A percentile compares a stretch with the other conserved stretches of the same genome.
phyloP scores from a whole-genome alignment of 352 stramenopile genomes.

The Phytopythium oedochilum region DNA sequence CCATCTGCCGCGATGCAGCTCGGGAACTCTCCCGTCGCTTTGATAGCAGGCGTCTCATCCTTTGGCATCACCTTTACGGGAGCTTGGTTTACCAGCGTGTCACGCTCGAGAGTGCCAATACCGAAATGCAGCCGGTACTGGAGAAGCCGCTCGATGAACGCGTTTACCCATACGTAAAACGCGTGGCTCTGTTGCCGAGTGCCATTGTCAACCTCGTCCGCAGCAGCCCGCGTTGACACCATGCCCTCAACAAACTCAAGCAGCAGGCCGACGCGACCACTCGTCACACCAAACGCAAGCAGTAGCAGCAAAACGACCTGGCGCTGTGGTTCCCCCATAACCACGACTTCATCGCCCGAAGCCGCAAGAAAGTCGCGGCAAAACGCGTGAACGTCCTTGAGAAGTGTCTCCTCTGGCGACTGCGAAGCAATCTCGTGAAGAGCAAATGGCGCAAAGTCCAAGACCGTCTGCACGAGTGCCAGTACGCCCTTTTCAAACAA shows the following conservation, averaged over 20 bases:
- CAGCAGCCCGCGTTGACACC: not conserved
- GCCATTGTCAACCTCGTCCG: slow-evolving; percentile 2
- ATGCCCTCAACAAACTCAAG: slow-evolving; percentile 46
- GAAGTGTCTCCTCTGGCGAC: slow-evolving; percentile 27
- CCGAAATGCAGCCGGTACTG: slow-evolving; percentile 49
- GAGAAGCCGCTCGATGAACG: slow-evolving; percentile 40
- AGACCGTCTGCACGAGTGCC: slow-evolving; percentile 42
- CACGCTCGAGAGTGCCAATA: slow-evolving; percentile 43
- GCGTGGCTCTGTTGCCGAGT: not conserved
- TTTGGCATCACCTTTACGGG: slow-evolving; percentile 36
- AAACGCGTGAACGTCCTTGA: slow-evolving; percentile 49
- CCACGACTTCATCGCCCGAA: not conserved
- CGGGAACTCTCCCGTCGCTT: slow-evolving; percentile 9
- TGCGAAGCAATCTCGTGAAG: slow-evolving; percentile 19
- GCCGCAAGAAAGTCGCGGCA: slow-evolving; percentile 27
- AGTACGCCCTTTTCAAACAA: slow-evolving; percentile 53
- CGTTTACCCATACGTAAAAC: slow-evolving; percentile 33
- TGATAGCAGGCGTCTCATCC: slow-evolving; percentile 1
- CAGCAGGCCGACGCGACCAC: slow-evolving; percentile 38
- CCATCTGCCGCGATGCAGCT: slow-evolving; percentile 46
- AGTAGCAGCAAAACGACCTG: slow-evolving; percentile 40
- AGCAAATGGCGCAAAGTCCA: slow-evolving; percentile 55
- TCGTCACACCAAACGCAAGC: slow-evolving; percentile 51
- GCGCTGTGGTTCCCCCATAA: slow-evolving; percentile 14
- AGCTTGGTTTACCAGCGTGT: slow-evolving; percentile 35